phyloP scores from a whole-genome alignment of 495 filamentous ascomycete genomes.

The Penicillium waksmanii region DNA sequence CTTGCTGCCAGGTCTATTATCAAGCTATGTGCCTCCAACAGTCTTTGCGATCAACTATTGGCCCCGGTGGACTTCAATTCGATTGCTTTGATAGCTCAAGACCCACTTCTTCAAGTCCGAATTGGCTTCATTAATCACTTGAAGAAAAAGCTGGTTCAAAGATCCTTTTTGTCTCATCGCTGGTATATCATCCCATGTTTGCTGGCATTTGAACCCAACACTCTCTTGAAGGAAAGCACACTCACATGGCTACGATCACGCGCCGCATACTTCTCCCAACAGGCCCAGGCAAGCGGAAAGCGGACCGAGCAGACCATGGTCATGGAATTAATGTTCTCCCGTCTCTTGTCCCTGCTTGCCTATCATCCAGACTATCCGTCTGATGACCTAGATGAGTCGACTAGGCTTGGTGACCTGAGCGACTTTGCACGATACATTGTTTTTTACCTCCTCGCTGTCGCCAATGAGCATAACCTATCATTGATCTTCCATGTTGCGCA shows the following conservation, averaged over 20 bases:
- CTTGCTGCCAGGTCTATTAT: constrained; percentile 79
- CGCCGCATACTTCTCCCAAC: constrained; percentile 50
- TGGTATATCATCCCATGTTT: constrained; percentile 91
- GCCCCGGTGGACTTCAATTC: constrained; percentile 73
- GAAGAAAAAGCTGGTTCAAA: constrained; percentile 75
- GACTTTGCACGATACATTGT: constrained; percentile 86
- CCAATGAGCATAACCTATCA: constrained; percentile 82
- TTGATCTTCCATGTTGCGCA: constrained; percentile 92
- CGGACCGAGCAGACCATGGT: constrained; percentile 56
- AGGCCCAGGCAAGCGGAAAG: constrained; percentile 41
- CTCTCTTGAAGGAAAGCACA: constrained; percentile 67
- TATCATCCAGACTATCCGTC: constrained; percentile 90
- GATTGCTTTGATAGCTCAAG: constrained; percentile 79
- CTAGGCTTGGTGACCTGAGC: constrained; percentile 66
- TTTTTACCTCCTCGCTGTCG: constrained; percentile 83
- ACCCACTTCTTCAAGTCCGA: constrained; percentile 72
- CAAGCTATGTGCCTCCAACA: constrained; percentile 73
- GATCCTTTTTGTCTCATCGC: constrained; percentile 50
- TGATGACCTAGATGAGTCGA: constrained; percentile 47
- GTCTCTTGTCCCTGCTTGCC: constrained; percentile 83
- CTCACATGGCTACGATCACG: constrained; percentile 90
- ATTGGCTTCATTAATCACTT: constrained; percentile 77
- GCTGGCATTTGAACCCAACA: constrained; percentile 83
- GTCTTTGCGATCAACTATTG: constrained; percentile 77
- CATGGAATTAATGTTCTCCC: constrained; percentile 84